A percentile compares a stretch with the other conserved stretches of the same genome.
phyloP scores from a whole-genome alignment of 805 yeast species.

The Blastobotrys americana region DNA sequence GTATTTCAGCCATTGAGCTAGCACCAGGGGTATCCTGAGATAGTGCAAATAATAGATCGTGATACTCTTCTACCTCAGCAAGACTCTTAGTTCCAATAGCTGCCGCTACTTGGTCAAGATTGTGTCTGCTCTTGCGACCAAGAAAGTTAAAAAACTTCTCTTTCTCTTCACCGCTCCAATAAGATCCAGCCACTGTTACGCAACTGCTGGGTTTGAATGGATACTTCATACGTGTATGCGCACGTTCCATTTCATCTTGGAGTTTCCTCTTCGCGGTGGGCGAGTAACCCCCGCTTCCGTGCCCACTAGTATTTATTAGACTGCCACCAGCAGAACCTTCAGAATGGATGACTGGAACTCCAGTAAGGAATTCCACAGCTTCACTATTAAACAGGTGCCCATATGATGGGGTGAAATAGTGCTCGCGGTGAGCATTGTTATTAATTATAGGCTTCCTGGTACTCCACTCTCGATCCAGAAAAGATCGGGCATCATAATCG shows the following conservation, averaged over 20 bases:
- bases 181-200: background rate
- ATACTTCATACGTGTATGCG: background rate
- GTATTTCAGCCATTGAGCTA: conserved; percentile 17
- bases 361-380: conserved; percentile 10
- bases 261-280: background rate
- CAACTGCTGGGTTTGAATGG: too few species aligned
- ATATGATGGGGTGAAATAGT: conserved; percentile 6
- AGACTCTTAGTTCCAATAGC: conserved; percentile 20
- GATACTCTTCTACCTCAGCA: conserved; percentile 22
- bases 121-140: conserved; percentile 22
- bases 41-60: conserved; percentile 14
- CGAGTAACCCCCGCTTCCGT: background rate
- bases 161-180: conserved; percentile 22
- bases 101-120: conserved; percentile 18
- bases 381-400: conserved; percentile 12
- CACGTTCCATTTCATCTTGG: background rate
- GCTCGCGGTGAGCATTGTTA: too few species aligned
- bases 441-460: too few species aligned
- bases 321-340: background rate
- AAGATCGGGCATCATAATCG: too few species aligned
- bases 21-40: conserved; percentile 4
- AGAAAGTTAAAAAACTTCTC: conserved; percentile 19
- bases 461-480: too few species aligned
- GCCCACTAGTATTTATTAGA: background rate
- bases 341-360: background rate